These are phyloP conservation scores for Saitozyma sp. DNA, from an alignment of 768 basidiomycete species.

Conservation along the genomic window DNA sequence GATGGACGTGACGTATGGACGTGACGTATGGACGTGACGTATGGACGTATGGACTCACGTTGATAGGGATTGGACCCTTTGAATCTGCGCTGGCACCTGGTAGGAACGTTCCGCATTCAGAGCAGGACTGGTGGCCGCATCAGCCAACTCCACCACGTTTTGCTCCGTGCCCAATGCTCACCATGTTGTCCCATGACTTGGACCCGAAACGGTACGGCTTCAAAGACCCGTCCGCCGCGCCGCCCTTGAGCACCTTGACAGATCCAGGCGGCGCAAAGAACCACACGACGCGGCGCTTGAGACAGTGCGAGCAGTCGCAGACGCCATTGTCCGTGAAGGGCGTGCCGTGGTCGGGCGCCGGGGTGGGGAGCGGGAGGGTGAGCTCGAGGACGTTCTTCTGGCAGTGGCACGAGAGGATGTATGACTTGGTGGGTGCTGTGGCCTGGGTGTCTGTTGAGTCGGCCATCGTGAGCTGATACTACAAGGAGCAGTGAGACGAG, in stretches of 20 bases:
- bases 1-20: no score
- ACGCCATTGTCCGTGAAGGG: constrained; percentile 9
- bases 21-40: no score
- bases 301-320: constrained; percentile 26
- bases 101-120: constrained; percentile 18
- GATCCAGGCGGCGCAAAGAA: constrained; percentile 9
- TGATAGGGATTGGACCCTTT: constrained; percentile 8
- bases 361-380: constrained; percentile 3
- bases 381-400: constrained; percentile 17
- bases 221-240: constrained; percentile 12
- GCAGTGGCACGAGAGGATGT: constrained; percentile 26
- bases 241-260: constrained; percentile 1
- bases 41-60: constrained; percentile 20
- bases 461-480: no score
- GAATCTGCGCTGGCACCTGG: constrained; percentile 6
- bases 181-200: constrained; percentile 17
- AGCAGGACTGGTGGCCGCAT: constrained; percentile 13
- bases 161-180: neutral
- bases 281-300: constrained; percentile 22
- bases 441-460: no score
- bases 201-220: constrained; percentile 19
- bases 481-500: no score
- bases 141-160: no score
- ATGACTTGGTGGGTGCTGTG: neutral
- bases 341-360: neutral